Evolutionary conservation across 495 filamentous ascomycete species (phyloP), one percentile per base, ranked within the genome.

Genomic region (Annulohypoxylon stygium): DNA sequence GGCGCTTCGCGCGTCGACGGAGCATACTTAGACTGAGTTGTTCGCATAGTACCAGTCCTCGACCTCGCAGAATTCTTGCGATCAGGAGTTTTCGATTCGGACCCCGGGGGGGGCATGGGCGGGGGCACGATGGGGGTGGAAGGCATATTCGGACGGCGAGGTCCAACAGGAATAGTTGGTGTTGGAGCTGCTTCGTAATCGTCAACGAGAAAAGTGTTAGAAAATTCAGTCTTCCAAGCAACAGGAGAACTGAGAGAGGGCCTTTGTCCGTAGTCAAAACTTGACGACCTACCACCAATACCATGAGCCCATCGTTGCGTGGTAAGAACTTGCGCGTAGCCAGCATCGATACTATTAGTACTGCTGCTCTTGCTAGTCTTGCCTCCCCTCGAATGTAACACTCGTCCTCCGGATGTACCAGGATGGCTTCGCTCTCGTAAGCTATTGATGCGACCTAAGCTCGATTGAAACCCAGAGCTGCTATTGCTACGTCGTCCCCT

Each of bases 121-220:
- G 81, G 71, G n/a, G 75, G 70, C n/a, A 48, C 47, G 60, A 74
- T 71, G 62, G 83, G 66, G 50, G 77, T 74, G 20, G 85, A 80
- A 63, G 86, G 85, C 64, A 83, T 71, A 70, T 82, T 79, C 66
- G 85, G 74, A 61, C 79, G 82, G 25, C 93, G 87, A 59, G 95
- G 94, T 11, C 95, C 95, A 48, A 85, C 91, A 18, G 94, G 94
- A 55, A 99, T 83, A 45, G 90, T 96, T 23, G 96, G 96, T 20
- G 91, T 94, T 11, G 95, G 95, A 33, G 96, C 96, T 65, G 95
- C 93, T 75, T 97, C 93, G 78, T 91, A 88, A 63, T 89, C 85
- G 72, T 90, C 82, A 65, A 79, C 77, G 67, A 83, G 79, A 69
- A 86, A 84, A 30, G 80, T 80, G 57, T 79, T 82, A 37, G 80